Base-by-base conservation (phyloP, 2,329 filamentous ascomycete genomes). In the Alternaria postmessia region DNA sequence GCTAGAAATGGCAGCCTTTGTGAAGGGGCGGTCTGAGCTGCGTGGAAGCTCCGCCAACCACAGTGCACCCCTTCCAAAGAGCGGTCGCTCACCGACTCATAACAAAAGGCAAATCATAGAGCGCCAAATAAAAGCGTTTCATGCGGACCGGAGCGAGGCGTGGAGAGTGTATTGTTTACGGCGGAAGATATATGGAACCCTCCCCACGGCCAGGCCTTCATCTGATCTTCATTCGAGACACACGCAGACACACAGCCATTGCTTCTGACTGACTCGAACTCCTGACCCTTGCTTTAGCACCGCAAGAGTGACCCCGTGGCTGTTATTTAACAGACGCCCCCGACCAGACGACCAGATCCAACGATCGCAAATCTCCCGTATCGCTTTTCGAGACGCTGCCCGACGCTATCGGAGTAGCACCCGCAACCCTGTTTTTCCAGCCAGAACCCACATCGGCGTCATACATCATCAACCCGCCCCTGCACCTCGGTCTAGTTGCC, bases 201-300 rank as follows among this genome's bases (percentile, higher is more conserved):
- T 72, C 71, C 72, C 67, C 72, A 73, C 72, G 65, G 58, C 65
- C 65, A 70, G 70, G 55, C 69, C 73, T 55, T 32, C 54, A 54
- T 65, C 61, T 76, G 73, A 75, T 73, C 67, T 67, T 53, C 65
- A 61, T 68, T 72, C 69, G 67, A 73, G 73, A 74, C 75, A 69
- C 63, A 34, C 43, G 43, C 47, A 20, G 72, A 69, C 62, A 39
- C 46, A 52, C 47, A 24, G 57, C 66, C 63, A 61, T 72, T 71
- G 69, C 74, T 74, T 73, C 71, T 74, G 74, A 71, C 73, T 78
- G 75, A 75, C 71, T 71, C 71, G 62, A 62, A 70, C 74, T 70
- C 70, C 74, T 76, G 72, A 75, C 70, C 63, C 65, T 22, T 53
- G 60, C 38, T 12, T 8, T 26, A 26, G 24, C 24, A 26, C 24